Conservation (phyloP, 371 early-diverging fungal genomes). For the Mortierella sp. region DNA sequence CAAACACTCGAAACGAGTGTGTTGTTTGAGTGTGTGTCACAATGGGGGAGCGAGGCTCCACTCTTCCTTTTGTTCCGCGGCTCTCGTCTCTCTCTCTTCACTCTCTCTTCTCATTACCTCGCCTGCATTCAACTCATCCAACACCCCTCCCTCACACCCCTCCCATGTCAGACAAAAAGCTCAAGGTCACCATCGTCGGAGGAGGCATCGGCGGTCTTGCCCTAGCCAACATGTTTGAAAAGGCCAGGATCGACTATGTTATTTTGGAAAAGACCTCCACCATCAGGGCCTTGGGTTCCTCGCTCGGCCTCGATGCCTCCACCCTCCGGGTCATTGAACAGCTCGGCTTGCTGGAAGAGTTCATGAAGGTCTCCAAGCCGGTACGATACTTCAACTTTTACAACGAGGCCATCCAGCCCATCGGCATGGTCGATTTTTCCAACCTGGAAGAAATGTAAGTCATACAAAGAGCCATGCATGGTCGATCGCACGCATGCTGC, state of each 20-base stretch:
- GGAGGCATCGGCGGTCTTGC: slow-evolving; percentile 51
- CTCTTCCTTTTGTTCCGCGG: background rate
- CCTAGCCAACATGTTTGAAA: slow-evolving; percentile 49
- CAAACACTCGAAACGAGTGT: no score
- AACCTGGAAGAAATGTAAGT: slow-evolving; percentile 46
- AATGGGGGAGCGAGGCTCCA: background rate
- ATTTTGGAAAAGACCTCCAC: slow-evolving; percentile 31
- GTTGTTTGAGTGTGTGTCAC: background rate
- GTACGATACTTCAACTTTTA: slow-evolving; percentile 54
- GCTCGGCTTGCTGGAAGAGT: slow-evolving; percentile 41
- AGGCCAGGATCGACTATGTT: slow-evolving; percentile 34
- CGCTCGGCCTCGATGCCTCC: slow-evolving; percentile 42
- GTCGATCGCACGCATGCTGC: background rate
- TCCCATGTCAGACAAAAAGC: slow-evolving; percentile 2
- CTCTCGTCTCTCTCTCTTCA: background rate
- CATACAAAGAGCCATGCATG: background rate
- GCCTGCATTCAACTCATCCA: background rate
- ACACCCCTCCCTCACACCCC: background rate
- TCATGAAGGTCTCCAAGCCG: slow-evolving; percentile 35
- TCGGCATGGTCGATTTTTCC: slow-evolving; percentile 43
- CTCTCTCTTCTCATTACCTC: no score
- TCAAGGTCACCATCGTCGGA: slow-evolving; percentile 40
- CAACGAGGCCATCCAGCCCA: slow-evolving; percentile 29
- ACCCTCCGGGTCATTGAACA: slow-evolving; percentile 46
- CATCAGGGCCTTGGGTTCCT: slow-evolving; percentile 32